Base-by-base conservation (phyloP, 768 basidiomycete species). In the Calocera viscosa region DNA sequence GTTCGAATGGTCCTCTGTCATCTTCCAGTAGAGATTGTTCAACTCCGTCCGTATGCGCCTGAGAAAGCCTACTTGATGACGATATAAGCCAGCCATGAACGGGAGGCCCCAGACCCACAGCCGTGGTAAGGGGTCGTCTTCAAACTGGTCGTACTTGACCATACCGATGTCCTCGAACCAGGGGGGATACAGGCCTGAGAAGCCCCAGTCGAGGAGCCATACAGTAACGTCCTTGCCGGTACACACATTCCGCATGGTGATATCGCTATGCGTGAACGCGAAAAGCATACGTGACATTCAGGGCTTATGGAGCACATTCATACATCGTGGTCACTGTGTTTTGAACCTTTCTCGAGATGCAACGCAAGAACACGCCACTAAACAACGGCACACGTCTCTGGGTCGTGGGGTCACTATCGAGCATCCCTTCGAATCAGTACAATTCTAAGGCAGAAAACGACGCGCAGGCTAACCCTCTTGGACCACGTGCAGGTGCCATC, bases 151-250 rank as follows among this genome's bases (percentile, higher is more conserved):
- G 43, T 47, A 47, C 43, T 47, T 47, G 3, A 26, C 8, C 71
- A 75, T 69, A 10, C 39, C 53, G 5, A 67, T 22, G 16, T 40
- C 64, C 41, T 75, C 74, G 16, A 74, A 70, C 72, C 74, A 77
- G 5, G 17, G 67, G 11, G 76, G 76, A 64, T 72, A 77, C 39
- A 67, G 73, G 2, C 76, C 75, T 1, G 71, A 66, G 19, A 66
- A 63, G 0, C 39, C 73, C 74, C 75, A 77, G 68, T 77, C 77
- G 39, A 77, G 69, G 19, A 77, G 60, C 75, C 75, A 78, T 5
- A 77, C 64, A 17, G 66, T 66, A 0, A 73, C 75, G 41, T 73
- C 72, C 2, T 73, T 68, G n/a, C 67, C 70, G 7, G 76, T 49
- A 24, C 76, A 65, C 41, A 75, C 63, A 66, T 77, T 76, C 2